Evolutionary conservation across 1,284 basidiomycete species (phyloP), one percentile per base, ranked within the genome.

Genomic region (Cutaneotrichosporon arboriforme): DNA sequence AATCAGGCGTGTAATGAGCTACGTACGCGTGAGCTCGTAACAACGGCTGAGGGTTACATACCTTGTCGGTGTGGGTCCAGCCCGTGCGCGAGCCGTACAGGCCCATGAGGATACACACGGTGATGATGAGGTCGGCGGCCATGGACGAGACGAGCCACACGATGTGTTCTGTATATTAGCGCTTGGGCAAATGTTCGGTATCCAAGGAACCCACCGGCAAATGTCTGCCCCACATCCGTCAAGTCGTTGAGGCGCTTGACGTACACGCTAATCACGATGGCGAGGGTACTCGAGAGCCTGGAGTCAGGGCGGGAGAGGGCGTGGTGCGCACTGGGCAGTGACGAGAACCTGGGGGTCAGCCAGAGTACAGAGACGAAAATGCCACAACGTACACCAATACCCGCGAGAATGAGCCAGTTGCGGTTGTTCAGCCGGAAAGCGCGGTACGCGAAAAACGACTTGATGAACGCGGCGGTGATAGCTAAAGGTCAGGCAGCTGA

Each of bases 391-490:
- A 67, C 64, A 13, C 38, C 17, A n/a, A 65, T 53, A 13, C 55
- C 8, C 9, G 33, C 44, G 3, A 65, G 38, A 46, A 68, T 39
- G 46, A 52, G 52, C 55, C 58, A 62, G 49, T 59, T 65, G n/a
- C 66, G 52, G 15, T 41, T 48, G 14, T 46, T 57, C 15, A 70
- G 59, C 5, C 66, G 55, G 55, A 58, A 65, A 1, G 63, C 65
- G 50, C 67, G 57, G 39, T 68, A 62, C 9, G 67, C 57, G 54
- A 70, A 70, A 58, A 67, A 70, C 14, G 33, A 36, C 51, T 68
- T 67, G 21, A 65, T 52, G 26, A 54, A 22, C 13, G 23, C 34
- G 0, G 46, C 47, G 13, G 49, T 46, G 31, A 54, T 17, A 5
- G 31, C 43, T 45, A n/a, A 4, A 26, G 9, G 26, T 44, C 42